Base-by-base conservation (phyloP, 2,329 filamentous ascomycete genomes). In the Phialophora macrospora region DNA sequence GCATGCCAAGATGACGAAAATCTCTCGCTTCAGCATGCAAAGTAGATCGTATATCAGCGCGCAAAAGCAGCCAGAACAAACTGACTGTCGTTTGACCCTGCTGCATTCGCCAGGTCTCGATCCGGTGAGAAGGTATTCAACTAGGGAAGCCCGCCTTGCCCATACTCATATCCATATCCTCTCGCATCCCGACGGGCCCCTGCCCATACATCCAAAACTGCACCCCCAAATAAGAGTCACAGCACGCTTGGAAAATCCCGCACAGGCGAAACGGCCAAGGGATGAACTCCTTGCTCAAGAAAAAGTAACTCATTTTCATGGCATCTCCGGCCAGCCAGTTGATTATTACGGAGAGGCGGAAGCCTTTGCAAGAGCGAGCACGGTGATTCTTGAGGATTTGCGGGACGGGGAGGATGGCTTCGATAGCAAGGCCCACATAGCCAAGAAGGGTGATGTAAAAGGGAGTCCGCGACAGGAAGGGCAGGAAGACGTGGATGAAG, bases 401-500 rank as follows among this genome's bases (percentile, higher is more conserved):
- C 8, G 81, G 81, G 22, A 83, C 55, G 0, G 81, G 81, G 11
- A 83, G 76, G 22, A 75, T 78, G 4, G 81, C 81, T 72, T 83
- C 81, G 28, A 82, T 76, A 9, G 80, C 78, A 7, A 83, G 77
- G 44, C 81, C 81, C 30, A 77, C 66, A 62, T 78, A 80, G 55
- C 81, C 81, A 32, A 83, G 75, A 30, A 80, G 58, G 32, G 75
- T 75, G 69, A 80, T 80, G 60, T 83, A 83, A 62, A 74, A 68
- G 30, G 76, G 65, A 1, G 80, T 79, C 17, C 77, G 62, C 3
- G 79, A 74, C n/a, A 82, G 79, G 1, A 80, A 77, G 2, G 81
- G 80, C 22, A 88, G 73, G 32, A 87, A 74, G 17, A 86, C 62
- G 65, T 88, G 86, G 48, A 87, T 75, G 14, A 82, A 77, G 46